Base-by-base conservation (phyloP, 345 rosid species). In the Acer negundo region DNA sequence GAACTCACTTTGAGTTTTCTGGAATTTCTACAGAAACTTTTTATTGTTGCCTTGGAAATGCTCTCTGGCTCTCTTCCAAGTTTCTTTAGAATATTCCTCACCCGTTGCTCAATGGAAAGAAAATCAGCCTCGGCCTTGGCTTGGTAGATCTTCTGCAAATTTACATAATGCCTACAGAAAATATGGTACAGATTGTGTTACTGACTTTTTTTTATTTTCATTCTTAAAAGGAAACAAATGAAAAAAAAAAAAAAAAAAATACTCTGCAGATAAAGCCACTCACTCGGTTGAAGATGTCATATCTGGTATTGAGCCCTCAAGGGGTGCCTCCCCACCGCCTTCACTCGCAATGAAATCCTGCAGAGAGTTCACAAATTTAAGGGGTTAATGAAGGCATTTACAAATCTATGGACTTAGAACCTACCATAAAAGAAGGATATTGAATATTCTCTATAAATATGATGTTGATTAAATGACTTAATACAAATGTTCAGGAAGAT, bases 261-360 rank as follows among this genome's bases (percentile, higher is more conserved):
- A 35, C 38, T 42, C 67, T 20, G 0, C 58, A 24, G 13, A 23
- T 35, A 16, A 66, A 38, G 75, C 59, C 56, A 89, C 96, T 87
- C 66, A 95, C 99, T 95, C 99, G 31, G 99, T 95, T 80, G 99
- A 93, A 80, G 99, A 95, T 38, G 99, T 95, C 97, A 95, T 95
- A 86, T 95, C 99, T 11, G 98, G 99, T 69, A 95, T 92, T n/a
- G 95, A 91, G 53, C 99, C 99, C 88, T 94, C 98, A 69, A 96
- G 97, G 20, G 99, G 99, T 79, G 85, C 93, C 84, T 94, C 99
- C 47, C 95, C 97, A 74, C 82, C 82, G 49, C 99, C 98, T 91
- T 96, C 98, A 85, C 87, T 87, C 59, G 73, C 78, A 82, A 96
- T 86, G 84, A 96, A 96, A 76, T 96, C 99, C 99, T 96, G 81